Evolutionary conservation across 1,139 yeast genomes (phyloP), one percentile per base, ranked within the genome.

Genomic region (Pichia cactophila): DNA sequence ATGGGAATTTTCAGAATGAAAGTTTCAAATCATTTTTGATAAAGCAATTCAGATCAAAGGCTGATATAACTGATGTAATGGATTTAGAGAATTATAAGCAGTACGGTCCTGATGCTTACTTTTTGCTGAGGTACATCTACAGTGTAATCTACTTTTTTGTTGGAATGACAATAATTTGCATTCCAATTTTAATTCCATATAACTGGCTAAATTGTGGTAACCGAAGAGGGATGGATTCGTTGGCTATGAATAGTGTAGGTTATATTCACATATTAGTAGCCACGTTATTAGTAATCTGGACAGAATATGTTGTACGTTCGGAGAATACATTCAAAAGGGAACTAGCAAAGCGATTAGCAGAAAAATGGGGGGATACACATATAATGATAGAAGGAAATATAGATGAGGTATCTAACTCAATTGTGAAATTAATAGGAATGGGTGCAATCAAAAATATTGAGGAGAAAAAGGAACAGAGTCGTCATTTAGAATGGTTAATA

Each of bases 101-200:
- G 4, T 62, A 71, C 57, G 89, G 89, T 0, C 61, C 83, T n/a
- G 90, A 84, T 62, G 76, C 85, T 0, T 83, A 80, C 58, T 77
- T 80, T 56, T 80, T 83, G 55, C 57, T 83, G 4, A 62, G 89
- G 48, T 83, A 72, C 56, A 61, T 83, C 41, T 68, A 70, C 47
- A 66, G 79, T 2, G 56, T 82, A 26, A 60, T 75, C 36, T 56
- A 75, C 2, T 72, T 79, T 50, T 82, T 82, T 56, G 50, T 68
- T 1, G 68, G 74, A 0, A 63, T 81, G 26, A 80, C 86, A 0
- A 11, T 47, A 26, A 41, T 50, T 9, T 35, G 46, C 31, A 39
- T 50, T 6, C 52, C 52, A 8, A 66, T 82, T 0, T 64, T 84
- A 33, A 58, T 81, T 1, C 86, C 88, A 0, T 67, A 82, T 3